phyloP scores from a whole-genome alignment of 2,329 filamentous ascomycete species.

The Apiospora phragmitis region DNA sequence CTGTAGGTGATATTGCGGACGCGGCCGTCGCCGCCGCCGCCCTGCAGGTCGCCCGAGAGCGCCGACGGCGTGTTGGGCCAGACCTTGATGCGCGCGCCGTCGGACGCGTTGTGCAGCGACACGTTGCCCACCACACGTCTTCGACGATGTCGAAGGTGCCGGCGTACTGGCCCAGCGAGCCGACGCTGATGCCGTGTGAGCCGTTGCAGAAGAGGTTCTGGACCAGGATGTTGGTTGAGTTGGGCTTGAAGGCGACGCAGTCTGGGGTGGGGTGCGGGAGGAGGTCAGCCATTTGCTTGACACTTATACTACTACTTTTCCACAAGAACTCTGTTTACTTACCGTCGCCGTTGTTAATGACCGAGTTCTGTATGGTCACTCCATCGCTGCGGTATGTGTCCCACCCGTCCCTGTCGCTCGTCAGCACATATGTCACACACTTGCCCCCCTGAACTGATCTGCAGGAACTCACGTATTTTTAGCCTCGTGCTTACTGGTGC shows the following conservation, averaged over 20 bases:
- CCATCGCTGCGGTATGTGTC: conserved; percentile 62
- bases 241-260: conserved; percentile 75
- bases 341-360: conserved; percentile 62
- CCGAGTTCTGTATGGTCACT: conserved; percentile 67
- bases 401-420: conserved; percentile 50
- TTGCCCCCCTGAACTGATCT: neutral
- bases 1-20: conserved; percentile 70
- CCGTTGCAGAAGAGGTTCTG: conserved; percentile 69
- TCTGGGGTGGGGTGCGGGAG: conserved; percentile 37
- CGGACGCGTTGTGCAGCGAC: conserved; percentile 58
- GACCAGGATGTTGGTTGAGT: conserved; percentile 67
- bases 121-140: conserved; percentile 67
- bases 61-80: conserved; percentile 62
- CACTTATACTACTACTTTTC: neutral
- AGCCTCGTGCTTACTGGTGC: conserved; percentile 51
- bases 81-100: conserved; percentile 73
- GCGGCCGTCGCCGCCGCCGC: conserved; percentile 60
- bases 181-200: conserved; percentile 73
- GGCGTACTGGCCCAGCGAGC: conserved; percentile 67
- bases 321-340: conserved; percentile 21
- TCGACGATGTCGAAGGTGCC: conserved; percentile 66
- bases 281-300: conserved; percentile 17
- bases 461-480: conserved; percentile 50
- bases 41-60: conserved; percentile 61
- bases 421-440: neutral